Evolutionary conservation across 202 grass and related monocot species (phyloP), one percentile per base, ranked within the genome.

Genomic region (Musa balbisiana): DNA sequence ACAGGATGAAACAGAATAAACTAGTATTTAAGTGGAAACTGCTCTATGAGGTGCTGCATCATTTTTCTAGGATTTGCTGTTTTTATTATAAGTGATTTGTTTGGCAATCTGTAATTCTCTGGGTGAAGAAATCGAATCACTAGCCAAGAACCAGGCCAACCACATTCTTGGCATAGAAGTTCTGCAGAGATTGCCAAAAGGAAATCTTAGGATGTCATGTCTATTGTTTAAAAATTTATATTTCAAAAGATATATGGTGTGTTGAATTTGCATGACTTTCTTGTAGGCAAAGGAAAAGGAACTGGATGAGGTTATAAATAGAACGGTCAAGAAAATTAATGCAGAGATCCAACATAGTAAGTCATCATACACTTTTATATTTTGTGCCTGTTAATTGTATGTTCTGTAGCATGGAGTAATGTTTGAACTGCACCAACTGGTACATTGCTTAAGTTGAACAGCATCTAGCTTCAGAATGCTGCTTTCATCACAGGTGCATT

Each of bases 291-390:
- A 85, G 82, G 74, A 65, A 56, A 71, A 89, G 81, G 76, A 62
- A 63, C 84, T 65, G 50, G 81, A 92, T 78, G 60, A 92, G 83
- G 29, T 55, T 72, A 76, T 84, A 79, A 78, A 86, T 52, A 64
- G 68, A 80, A 85, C 88, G 67, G 58, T 23, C 1, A 56, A 85
- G 60, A 92, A 65, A 79, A 82, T 99, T n/a, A 81, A 88, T 85
- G 81, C 84, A 67, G 85, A 88, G 77, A 85, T 59, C 33, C 83
- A 83, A 60, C 87, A 87, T 63, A 81, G 91, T 88, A 52, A 92
- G 87, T 72, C 68, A 23, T 65, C 73, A 33, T 29, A 1, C 43
- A 64, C 2, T 26, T 29, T 19, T 51, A 16, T 24, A 43, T 52
- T 16, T 75, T n/a, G 11, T 75, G 16, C 23, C 9, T 71, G 6